Conservation (phyloP, 2,329 filamentous ascomycete genomes). For the Dactylellina cionopaga region DNA sequence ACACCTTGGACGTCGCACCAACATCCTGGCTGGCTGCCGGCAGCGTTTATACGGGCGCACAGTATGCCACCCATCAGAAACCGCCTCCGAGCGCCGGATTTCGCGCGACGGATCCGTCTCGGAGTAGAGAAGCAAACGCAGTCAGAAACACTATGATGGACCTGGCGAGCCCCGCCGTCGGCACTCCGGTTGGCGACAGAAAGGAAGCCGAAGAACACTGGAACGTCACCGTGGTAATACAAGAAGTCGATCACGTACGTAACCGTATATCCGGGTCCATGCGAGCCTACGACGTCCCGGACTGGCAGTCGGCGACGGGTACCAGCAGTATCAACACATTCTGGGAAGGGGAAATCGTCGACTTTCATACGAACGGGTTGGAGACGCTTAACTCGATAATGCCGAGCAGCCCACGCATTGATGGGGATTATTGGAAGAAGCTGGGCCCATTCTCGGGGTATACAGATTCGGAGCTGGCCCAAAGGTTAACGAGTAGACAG, state of each 20-base stretch:
- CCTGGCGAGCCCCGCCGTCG: conserved; percentile 31
- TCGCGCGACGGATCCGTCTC: conserved; percentile 59
- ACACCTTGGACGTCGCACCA: conserved; percentile 65
- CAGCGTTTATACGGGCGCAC: conserved; percentile 70
- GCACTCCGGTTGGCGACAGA: conserved; percentile 39
- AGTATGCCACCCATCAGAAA: conserved; percentile 65
- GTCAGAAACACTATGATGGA: background rate
- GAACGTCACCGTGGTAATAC: conserved; percentile 74
- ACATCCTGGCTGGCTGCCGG: conserved; percentile 73
- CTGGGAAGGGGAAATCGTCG: conserved; percentile 75
- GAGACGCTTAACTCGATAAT: conserved; percentile 62
- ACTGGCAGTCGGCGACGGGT: conserved; percentile 57
- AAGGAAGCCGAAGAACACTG: conserved; percentile 67
- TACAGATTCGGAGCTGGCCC: conserved; percentile 61
- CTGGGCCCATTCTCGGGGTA: conserved; percentile 61
- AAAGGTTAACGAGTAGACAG: conserved; percentile 62
- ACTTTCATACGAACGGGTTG: conserved; percentile 63
- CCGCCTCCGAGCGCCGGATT: conserved; percentile 29
- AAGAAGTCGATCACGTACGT: conserved; percentile 69
- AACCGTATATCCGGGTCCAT: conserved; percentile 75
- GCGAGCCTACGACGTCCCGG: conserved; percentile 75
- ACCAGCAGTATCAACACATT: conserved; percentile 71
- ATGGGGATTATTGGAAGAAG: conserved; percentile 58
- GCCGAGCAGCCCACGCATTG: conserved; percentile 60
- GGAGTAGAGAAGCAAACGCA: conserved; percentile 9